phyloP scores from a whole-genome alignment of 768 basidiomycete species.

The Termitomyces sp. region DNA sequence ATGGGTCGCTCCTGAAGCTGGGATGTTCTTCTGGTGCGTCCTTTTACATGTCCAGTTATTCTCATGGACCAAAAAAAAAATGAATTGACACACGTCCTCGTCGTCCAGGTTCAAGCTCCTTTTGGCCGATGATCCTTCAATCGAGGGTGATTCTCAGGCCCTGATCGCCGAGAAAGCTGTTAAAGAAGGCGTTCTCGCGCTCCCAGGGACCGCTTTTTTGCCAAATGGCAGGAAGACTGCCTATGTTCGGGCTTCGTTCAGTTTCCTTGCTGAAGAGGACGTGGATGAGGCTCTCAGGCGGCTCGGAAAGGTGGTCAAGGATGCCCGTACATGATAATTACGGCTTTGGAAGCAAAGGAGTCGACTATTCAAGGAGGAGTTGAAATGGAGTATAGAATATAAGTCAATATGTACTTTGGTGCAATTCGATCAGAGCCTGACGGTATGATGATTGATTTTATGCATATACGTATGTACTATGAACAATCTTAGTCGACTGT shows the following conservation, averaged over 20 bases:
- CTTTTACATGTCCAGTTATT: conserved; percentile 9
- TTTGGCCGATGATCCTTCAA: conserved; percentile 29
- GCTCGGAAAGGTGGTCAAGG: conserved; percentile 36
- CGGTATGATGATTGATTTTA: background rate
- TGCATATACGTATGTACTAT: background rate
- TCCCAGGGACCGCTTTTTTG: conserved; percentile 77
- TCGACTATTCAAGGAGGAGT: too few species aligned
- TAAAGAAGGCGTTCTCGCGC: conserved; percentile 75
- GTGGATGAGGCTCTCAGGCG: conserved; percentile 72
- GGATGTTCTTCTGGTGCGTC: conserved; percentile 85
- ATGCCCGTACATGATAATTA: conserved; percentile 20
- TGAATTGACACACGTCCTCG: background rate
- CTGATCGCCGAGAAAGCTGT: conserved; percentile 70
- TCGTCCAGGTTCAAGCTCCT: conserved; percentile 60
- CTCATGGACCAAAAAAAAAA: background rate
- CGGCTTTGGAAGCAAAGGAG: background rate
- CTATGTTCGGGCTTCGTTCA: conserved; percentile 81
- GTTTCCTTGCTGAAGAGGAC: conserved; percentile 56
- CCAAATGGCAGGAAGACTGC: conserved; percentile 62
- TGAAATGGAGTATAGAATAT: background rate
- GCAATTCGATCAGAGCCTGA: background rate
- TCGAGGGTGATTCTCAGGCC: conserved; percentile 60
- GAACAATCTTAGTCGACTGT: background rate
- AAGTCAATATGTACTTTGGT: background rate
- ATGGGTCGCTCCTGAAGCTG: conserved; percentile 67